Evolutionary conservation across 306 rosid species (phyloP), one percentile per base, ranked within the genome.

Genomic region (Sindora glabra): DNA sequence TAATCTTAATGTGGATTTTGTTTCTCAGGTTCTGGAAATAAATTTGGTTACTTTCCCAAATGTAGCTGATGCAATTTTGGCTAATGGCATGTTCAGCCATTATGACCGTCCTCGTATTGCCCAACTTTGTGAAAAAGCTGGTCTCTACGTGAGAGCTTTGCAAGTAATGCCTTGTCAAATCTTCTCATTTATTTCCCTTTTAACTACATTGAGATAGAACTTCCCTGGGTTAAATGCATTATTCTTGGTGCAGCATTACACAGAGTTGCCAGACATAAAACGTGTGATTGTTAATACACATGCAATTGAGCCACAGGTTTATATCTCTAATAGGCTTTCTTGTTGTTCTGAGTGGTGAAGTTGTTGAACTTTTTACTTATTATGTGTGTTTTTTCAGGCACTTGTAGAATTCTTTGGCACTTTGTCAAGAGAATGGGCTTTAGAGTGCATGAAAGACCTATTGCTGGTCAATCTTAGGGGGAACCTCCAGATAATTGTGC

Each of bases 371-470:
- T 52, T 64, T 52, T 48, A 13, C 61, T 78, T 26, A 41, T 48
- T 37, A 37, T 68, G 52, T 26, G 37, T n/a, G 39, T 80, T 60
- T 32, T 63, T 76, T 55, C 83, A 94, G 95, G 78, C 99, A 65
- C 97, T 94, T 48, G 97, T 94, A 45, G 99, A 94, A 71, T 94
- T 89, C 74, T 94, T 94, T 13, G 99, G 99, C 13, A 89, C 99
- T 38, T 79, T 94, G 48, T 94, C 99, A 16, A 77, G 76, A 26
- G 99, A 94, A 72, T 94, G 99, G 99, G 99, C 90, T 24, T 65
- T 94, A 75, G 99, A 94, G 75, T 94, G 99, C 48, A 94, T 94
- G 99, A 94, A 94, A 78, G 99, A 94, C 80, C 94, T 94, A 69
- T 79, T 94, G 64, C 44, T 94, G 79, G 99, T 94, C 73, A 94